Percentiles rank a stretch among this genome's conserved stretches.
phyloP scores from a whole-genome alignment of 2,329 filamentous ascomycete species.

The Pseudopithomyces maydicus region DNA sequence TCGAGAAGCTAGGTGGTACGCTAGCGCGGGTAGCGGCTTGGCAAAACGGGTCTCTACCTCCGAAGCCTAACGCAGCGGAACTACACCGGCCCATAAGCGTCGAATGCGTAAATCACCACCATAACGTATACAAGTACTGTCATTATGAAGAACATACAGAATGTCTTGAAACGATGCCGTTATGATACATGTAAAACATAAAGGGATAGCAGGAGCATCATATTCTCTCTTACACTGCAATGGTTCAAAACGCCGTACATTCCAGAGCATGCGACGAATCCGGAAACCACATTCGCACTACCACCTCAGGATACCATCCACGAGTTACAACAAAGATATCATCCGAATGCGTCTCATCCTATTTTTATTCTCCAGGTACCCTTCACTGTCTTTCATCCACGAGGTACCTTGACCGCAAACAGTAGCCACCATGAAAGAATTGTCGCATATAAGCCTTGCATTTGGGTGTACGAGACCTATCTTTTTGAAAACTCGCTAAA shows the following conservation, averaged over 20 bases:
- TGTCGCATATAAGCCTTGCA: constrained; percentile 13
- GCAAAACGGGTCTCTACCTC: neutral
- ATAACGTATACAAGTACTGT: too few species aligned
- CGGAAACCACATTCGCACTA: constrained; percentile 16
- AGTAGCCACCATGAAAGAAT: constrained; percentile 5
- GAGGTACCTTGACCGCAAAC: constrained; percentile 21
- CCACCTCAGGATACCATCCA: constrained; percentile 5
- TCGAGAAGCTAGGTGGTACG: neutral
- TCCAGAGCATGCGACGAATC: constrained; percentile 23
- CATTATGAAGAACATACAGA: too few species aligned
- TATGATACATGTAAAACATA: neutral
- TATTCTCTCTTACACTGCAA: neutral
- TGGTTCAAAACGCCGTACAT: constrained; percentile 17
- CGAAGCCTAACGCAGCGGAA: neutral
- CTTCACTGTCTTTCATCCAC: constrained; percentile 12
- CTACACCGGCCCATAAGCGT: neutral
- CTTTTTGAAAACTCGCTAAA: neutral
- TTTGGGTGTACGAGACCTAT: constrained; percentile 9
- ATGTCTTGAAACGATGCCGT: neutral
- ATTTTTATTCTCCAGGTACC: constrained; percentile 16
- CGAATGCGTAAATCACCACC: too few species aligned
- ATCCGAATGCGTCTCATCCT: constrained; percentile 20
- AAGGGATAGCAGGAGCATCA: neutral
- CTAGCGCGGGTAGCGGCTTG: constrained; percentile 1
- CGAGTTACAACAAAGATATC: constrained; percentile 22